Conservation (phyloP, 495 filamentous ascomycete species). For the Penicillium samsonianum region DNA sequence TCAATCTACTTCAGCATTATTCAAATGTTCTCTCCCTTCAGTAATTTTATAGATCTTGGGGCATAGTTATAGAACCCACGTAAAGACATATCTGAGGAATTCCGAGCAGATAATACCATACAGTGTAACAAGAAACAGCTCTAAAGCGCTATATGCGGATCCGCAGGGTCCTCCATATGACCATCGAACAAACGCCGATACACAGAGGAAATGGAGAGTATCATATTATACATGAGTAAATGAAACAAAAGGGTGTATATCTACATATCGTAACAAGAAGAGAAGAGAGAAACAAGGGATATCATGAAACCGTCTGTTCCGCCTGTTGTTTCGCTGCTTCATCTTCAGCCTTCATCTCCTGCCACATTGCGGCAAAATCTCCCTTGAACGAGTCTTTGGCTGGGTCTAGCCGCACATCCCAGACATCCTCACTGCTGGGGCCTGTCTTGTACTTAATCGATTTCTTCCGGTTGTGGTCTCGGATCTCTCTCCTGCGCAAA, state of each 20-base stretch:
- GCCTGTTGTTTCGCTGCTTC: conserved; percentile 28
- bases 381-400: conserved; percentile 55
- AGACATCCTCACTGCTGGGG: conserved; percentile 89
- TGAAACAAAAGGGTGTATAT: conserved; percentile 12
- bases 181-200: not conserved
- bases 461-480: conserved; percentile 71
- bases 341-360: conserved; percentile 52
- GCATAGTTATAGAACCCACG: not conserved
- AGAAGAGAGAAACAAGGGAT: not conserved
- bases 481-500: conserved; percentile 58
- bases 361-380: conserved; percentile 60
- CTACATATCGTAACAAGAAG: conserved; percentile 18
- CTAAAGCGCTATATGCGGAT: not conserved
- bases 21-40: no score
- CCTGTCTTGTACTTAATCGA: conserved; percentile 70
- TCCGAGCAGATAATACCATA: not conserved
- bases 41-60: not conserved
- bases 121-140: not conserved
- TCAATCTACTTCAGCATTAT: not conserved
- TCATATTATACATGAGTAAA: conserved; percentile 9
- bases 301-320: conserved; percentile 18
- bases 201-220: conserved; percentile 4
- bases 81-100: not conserved
- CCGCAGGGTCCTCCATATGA: not conserved
- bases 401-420: conserved; percentile 64